Evolutionary conservation across 2,329 filamentous ascomycete genomes (phyloP), one percentile per base, ranked within the genome.

Genomic region (Gremmenia infestans): DNA sequence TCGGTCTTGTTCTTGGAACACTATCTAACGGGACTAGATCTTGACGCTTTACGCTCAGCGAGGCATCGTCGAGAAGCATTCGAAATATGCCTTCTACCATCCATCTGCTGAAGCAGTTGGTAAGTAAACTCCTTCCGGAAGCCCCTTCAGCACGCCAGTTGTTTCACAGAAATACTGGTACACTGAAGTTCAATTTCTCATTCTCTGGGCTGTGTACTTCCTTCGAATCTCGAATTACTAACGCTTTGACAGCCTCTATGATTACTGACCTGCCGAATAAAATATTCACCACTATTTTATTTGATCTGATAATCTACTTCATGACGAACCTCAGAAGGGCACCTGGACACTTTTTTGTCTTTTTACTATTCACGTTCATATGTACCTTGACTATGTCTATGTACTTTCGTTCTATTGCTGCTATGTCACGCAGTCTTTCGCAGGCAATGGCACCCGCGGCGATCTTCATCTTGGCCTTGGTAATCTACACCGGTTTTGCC

Each of bases 51-150:
- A 93, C 68, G 82, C 88, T 3, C 91, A 96, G 81, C 87, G 92
- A 40, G 87, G 88, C 0, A 95, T 96, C 65, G 89, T 96, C 59
- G 91, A 96, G 69, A 96, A 96, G 70, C 93, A 97, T 65, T 76
- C 81, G 54, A 83, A 88, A 59, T 97, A 96, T 69, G 91, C 91
- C 19, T 78, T 97, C 14, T 96, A 96, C 65, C 92, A 96, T 66
- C 91, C 93, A 0, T 92, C 88, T 12, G 88, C 91, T 9, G 91
- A 97, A 78, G 90, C 91, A n/a, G 79, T 93, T 49, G 55, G 50
- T 57, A 47, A 25, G 48, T 51, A 19, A 42, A n/a, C n/a, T 32
- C 35, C 28, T 14, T 46, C 22, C 12, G 8, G 5, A 4, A 46
- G 9, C 28, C 9, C 28, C 28, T 32, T 32, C 2, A 32, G 28